phyloP scores from a whole-genome alignment of 2,329 filamentous ascomycete species.

The Colletotrichum trifolii region DNA sequence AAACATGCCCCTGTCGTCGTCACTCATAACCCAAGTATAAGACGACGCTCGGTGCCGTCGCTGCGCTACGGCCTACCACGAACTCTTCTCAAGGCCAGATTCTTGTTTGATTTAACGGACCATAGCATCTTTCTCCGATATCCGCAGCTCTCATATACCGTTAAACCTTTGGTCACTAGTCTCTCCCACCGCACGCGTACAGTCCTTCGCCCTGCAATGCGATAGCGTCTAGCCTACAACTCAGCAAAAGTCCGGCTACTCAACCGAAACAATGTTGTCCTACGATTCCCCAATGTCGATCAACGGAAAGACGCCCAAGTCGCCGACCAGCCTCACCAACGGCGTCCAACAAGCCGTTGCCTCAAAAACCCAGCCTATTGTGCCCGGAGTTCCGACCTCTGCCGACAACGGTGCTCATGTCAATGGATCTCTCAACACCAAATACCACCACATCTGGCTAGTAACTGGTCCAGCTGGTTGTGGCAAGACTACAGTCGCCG shows the following conservation, averaged over 20 bases:
- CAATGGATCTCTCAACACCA: constrained; percentile 45
- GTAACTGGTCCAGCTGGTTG: constrained; percentile 83
- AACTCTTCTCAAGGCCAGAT: too few species aligned
- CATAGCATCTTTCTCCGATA: too few species aligned
- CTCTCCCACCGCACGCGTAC: background rate
- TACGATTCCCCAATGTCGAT: constrained; percentile 60
- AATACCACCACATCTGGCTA: constrained; percentile 79
- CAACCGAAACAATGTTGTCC: constrained; percentile 56
- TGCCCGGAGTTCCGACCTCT: constrained; percentile 30
- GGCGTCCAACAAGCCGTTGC: constrained; percentile 42
- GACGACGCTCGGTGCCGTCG: constrained; percentile 27
- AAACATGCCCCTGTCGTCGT: constrained; percentile 11
- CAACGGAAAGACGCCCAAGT: constrained; percentile 50
- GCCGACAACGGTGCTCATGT: constrained; percentile 45
- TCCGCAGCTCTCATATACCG: background rate
- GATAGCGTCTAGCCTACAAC: constrained; percentile 17
- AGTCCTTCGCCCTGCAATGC: constrained; percentile 4
- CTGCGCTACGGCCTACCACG: background rate
- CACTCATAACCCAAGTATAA: constrained; percentile 33
- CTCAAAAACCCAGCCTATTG: constrained; percentile 39
- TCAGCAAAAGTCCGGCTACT: background rate
- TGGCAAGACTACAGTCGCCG: constrained; percentile 81
- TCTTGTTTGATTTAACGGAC: too few species aligned
- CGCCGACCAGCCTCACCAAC: constrained; percentile 42
- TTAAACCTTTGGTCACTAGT: background rate